Percentiles rank a stretch among this genome's conserved stretches.
These are phyloP conservation scores for Pythium periplocum DNA, from an alignment of 352 stramenopile species.

Conservation along the genomic window DNA sequence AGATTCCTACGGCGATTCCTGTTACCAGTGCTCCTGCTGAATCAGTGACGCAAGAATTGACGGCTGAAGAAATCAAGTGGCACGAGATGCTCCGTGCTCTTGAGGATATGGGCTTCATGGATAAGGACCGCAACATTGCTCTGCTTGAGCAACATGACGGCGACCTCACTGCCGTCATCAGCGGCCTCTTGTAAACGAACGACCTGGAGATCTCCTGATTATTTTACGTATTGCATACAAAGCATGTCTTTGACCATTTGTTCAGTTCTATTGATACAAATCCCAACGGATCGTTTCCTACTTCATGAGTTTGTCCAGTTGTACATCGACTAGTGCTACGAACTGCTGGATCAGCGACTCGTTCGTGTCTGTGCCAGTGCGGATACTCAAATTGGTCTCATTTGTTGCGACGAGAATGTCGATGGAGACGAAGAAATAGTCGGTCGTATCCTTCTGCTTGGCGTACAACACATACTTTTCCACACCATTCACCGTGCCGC, in stretches of 20 bases:
- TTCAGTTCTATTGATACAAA: constrained; percentile 8
- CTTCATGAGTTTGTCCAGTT: constrained; percentile 7
- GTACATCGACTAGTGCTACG: constrained; percentile 25
- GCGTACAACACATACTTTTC: constrained; percentile 78
- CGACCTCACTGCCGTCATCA: constrained; percentile 66
- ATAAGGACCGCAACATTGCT: constrained; percentile 44
- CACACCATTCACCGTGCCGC: constrained; percentile 52
- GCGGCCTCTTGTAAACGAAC: constrained; percentile 25
- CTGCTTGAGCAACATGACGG: constrained; percentile 56
- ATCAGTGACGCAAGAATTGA: neutral
- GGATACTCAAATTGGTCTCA: constrained; percentile 28
- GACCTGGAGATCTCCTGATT: neutral
- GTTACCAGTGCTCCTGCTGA: neutral
- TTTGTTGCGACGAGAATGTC: constrained; percentile 36
- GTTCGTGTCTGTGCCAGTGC: constrained; percentile 39
- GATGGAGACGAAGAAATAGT: constrained; percentile 54
- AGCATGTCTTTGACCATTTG: neutral
- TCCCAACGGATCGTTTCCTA: neutral
- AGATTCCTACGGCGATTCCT: constrained; percentile 10
- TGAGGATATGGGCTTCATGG: constrained; percentile 59
- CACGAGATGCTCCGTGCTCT: constrained; percentile 37
- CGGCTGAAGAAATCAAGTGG: constrained; percentile 11
- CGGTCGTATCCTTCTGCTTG: constrained; percentile 38
- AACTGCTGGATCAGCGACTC: constrained; percentile 43
- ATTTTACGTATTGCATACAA: neutral